Percentiles rank a stretch among this genome's conserved stretches.
Conservation (phyloP, 129 eudicot genomes). For the Scalesia atractyloides region DNA sequence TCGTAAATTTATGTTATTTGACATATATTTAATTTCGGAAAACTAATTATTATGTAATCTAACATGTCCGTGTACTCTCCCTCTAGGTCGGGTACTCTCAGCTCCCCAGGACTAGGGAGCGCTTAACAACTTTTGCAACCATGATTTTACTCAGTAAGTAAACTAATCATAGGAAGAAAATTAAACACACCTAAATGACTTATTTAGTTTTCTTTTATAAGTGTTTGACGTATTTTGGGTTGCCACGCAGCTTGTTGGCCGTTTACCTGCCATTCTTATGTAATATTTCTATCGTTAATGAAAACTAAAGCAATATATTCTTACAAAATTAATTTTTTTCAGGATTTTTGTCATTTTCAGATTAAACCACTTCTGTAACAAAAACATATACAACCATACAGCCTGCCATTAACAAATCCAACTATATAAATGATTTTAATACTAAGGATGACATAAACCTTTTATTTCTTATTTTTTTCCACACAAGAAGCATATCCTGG, state of each 20-base stretch:
- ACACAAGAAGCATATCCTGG: slow-evolving; percentile 1
- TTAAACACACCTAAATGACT: slow-evolving; percentile 5
- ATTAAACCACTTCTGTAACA: slow-evolving; percentile 13
- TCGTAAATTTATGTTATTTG: no score
- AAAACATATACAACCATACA: background rate
- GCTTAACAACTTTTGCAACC: no score
- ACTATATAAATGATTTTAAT: background rate
- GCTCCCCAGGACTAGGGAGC: no score
- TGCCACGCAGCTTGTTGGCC: no score
- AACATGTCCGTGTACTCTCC: no score
- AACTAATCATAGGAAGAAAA: background rate
- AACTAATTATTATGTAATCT: no score
- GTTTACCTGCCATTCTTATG: no score
- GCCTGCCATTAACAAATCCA: background rate
- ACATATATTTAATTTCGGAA: no score
- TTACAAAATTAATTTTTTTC: slow-evolving; percentile 1
- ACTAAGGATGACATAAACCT: slow-evolving; percentile 7
- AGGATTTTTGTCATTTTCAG: background rate
- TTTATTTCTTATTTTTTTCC: background rate
- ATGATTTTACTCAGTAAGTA: background rate
- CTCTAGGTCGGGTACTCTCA: no score
- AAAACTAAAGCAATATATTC: background rate
- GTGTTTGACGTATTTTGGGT: slow-evolving; percentile 6
- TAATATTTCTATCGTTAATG: no score
- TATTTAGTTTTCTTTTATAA: background rate